A percentile compares a stretch with the other conserved stretches of the same genome.
These are phyloP conservation scores for Neurospora crassa DNA, from an alignment of 2,329 filamentous ascomycete genomes.

Conservation along the genomic window DNA sequence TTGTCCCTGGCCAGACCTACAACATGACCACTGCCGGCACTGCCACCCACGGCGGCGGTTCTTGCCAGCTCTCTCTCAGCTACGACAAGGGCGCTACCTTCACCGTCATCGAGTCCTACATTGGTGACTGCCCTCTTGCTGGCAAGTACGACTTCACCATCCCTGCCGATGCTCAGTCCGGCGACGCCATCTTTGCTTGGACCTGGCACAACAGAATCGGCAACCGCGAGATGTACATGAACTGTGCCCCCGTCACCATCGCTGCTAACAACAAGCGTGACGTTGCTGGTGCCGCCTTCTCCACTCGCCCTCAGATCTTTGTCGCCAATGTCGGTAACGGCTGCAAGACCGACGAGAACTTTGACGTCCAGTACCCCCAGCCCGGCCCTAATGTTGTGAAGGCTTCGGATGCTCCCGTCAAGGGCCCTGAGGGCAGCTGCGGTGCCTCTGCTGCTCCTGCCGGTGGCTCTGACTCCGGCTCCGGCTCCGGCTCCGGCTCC, in stretches of 20 bases:
- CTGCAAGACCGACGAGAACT: constrained; percentile 44
- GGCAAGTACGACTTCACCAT: constrained; percentile 56
- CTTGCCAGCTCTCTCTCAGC: constrained; percentile 66
- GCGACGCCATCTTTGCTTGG: constrained; percentile 62
- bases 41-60: constrained; percentile 58
- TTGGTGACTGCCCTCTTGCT: constrained; percentile 42
- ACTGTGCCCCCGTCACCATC: constrained; percentile 65
- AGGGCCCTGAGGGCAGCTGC: constrained; percentile 21
- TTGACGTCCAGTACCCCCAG: constrained; percentile 57
- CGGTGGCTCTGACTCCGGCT: constrained; percentile 13
- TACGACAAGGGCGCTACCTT: constrained; percentile 63
- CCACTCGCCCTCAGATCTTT: constrained; percentile 56
- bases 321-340: constrained; percentile 55
- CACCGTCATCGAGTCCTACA: constrained; percentile 53
- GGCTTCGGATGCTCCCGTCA: constrained; percentile 9
- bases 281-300: constrained; percentile 31
- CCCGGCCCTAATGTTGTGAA: constrained; percentile 27
- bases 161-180: constrained; percentile 49
- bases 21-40: constrained; percentile 55
- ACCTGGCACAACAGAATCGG: constrained; percentile 68
- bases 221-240: constrained; percentile 83
- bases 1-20: constrained; percentile 51
- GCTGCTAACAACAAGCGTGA: constrained; percentile 28
- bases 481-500: constrained; percentile 14
- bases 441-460: constrained; percentile 20